Conservation (phyloP, 2,329 filamentous ascomycete genomes). For the Coniella lustricola region DNA sequence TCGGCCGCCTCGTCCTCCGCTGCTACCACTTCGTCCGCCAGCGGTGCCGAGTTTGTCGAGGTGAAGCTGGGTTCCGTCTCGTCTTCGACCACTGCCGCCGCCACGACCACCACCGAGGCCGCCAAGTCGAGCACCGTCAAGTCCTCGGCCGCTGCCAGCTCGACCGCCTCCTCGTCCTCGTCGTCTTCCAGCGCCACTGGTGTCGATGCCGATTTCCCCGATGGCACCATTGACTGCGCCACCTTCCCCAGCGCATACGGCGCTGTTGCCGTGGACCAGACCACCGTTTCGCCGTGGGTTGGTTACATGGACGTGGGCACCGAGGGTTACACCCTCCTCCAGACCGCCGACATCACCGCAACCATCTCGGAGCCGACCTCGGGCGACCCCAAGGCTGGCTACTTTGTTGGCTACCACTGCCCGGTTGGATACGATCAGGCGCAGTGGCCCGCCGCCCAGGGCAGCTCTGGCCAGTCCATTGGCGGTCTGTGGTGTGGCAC, state of each 20-base stretch:
- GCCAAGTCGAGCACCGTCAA: no score
- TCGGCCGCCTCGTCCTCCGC: conserved; percentile 29
- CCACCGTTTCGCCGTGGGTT: conserved; percentile 67
- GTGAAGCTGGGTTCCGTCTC: conserved; percentile 31
- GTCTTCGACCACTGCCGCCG: conserved; percentile 20
- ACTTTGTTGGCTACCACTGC: conserved; percentile 90
- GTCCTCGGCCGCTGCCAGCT: conserved; percentile 9
- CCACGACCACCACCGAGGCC: conserved; percentile 20
- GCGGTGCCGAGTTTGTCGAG: conserved; percentile 46
- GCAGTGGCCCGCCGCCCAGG: conserved; percentile 80
- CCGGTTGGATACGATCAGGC: conserved; percentile 86
- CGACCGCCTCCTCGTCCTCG: conserved; percentile 18
- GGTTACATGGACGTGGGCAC: conserved; percentile 57
- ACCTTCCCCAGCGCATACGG: conserved; percentile 74
- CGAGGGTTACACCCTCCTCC: conserved; percentile 6
- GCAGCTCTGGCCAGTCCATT: conserved; percentile 72
- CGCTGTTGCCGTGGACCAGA: conserved; percentile 62
- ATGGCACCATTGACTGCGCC: conserved; percentile 63
- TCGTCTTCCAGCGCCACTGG: conserved; percentile 38
- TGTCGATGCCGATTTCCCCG: conserved; percentile 64
- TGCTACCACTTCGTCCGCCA: conserved; percentile 25
- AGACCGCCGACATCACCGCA: conserved; percentile 41
- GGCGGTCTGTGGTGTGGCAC: conserved; percentile 78
- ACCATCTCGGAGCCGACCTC: conserved; percentile 58
- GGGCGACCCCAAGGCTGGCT: conserved; percentile 54